Evolutionary conservation across 371 early-diverging fungal species (phyloP).

Genomic region (Apophysomyces trapeziformis): DNA sequence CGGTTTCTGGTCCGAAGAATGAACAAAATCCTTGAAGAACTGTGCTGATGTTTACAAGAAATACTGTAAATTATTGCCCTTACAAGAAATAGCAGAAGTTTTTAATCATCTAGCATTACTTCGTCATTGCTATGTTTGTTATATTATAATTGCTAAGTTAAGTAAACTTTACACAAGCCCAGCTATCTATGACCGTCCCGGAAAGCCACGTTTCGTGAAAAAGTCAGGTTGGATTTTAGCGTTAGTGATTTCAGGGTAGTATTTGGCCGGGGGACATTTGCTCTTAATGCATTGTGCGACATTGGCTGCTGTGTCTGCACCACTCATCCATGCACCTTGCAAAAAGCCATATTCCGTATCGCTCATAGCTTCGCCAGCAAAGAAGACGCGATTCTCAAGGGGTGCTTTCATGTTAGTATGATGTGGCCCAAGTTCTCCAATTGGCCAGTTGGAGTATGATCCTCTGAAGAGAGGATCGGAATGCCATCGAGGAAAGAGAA

Average conservation of each 20-base stretch:
- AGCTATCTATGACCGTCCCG: no score
- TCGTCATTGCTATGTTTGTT: no score
- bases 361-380: slow-evolving; percentile 52
- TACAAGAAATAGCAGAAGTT: no score
- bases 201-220: slow-evolving; percentile 9
- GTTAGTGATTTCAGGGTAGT: slow-evolving; percentile 38
- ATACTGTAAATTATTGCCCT: no score
- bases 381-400: slow-evolving; percentile 43
- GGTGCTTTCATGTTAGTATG: slow-evolving; percentile 51
- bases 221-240: slow-evolving; percentile 23
- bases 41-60: no score
- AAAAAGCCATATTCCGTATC: slow-evolving; percentile 45
- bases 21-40: no score
- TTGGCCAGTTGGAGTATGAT: slow-evolving; percentile 50
- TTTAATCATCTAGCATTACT: no score
- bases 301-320: slow-evolving; percentile 30
- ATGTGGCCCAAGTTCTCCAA: slow-evolving; percentile 48
- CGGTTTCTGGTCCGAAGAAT: no score
- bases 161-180: no score
- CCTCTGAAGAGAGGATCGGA: slow-evolving; percentile 41
- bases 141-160: no score
- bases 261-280: slow-evolving; percentile 33
- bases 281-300: slow-evolving; percentile 33
- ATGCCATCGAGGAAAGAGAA: slow-evolving; percentile 42
- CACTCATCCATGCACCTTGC: slow-evolving; percentile 53